Conservation (phyloP, 75 land plant genomes). For the Selaginella tamariscina region DNA sequence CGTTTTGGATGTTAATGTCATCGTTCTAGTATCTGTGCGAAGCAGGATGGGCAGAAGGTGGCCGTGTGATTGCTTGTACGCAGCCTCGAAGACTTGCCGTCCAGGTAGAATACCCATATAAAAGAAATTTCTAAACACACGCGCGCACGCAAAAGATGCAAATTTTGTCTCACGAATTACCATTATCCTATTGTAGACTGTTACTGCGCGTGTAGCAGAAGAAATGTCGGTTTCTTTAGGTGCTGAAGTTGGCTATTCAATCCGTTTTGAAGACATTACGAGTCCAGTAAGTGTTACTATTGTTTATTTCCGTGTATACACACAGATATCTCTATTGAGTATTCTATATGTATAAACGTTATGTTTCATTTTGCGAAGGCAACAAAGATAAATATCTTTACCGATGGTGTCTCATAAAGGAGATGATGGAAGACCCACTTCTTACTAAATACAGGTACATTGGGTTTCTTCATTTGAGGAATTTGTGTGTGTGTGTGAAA, state of each 20-base stretch:
- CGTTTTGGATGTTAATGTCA: not conserved
- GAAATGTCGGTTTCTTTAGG: conserved; percentile 88
- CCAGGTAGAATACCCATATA: too few relatives aligned
- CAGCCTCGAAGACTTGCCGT: conserved; percentile 90
- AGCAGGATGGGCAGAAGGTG: conserved; percentile 95
- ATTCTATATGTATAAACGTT: too few relatives aligned
- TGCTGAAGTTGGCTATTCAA: conserved; percentile 91
- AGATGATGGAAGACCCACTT: conserved; percentile 99
- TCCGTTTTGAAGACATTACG: conserved; percentile 89
- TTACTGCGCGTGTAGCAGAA: conserved; percentile 90
- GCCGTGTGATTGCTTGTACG: conserved; percentile 81
- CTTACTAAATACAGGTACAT: conserved; percentile 65
- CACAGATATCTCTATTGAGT: too few relatives aligned
- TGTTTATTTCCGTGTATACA: not conserved
- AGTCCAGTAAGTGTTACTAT: conserved; percentile 33
- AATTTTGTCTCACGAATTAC: conserved; percentile 2
- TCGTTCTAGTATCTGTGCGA: conserved; percentile 51
- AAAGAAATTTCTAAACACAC: not conserved
- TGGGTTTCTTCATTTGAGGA: too few relatives aligned
- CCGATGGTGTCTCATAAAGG: conserved; percentile 91
- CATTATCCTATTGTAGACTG: conserved; percentile 53
- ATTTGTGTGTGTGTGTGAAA: not conserved
- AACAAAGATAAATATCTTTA: conserved; percentile 73
- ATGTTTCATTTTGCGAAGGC: conserved; percentile 36
- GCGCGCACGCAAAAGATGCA: not conserved